These are phyloP conservation scores for Pelargonium fulgidum DNA, from an alignment of 441 rosid genomes.

Conservation along the genomic window DNA sequence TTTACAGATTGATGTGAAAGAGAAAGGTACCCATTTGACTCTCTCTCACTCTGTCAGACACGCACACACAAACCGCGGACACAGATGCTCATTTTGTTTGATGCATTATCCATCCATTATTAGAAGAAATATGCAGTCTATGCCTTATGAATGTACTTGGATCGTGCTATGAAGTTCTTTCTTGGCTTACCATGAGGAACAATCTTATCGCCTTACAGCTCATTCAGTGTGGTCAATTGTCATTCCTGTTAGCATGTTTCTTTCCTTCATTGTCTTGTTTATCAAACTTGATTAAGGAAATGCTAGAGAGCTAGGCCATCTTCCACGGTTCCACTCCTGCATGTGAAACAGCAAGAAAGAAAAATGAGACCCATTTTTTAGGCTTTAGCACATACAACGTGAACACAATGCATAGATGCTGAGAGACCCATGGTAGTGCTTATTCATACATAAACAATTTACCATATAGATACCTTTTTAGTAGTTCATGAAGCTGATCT, in stretches of 20 bases:
- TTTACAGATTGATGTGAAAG: conserved; percentile 77
- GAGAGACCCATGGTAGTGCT: too few relatives aligned
- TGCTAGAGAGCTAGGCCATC: not conserved
- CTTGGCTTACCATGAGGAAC: not conserved
- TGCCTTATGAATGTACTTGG: too few relatives aligned
- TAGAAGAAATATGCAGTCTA: too few relatives aligned
- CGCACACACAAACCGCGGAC: too few relatives aligned
- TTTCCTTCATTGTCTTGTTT: not conserved
- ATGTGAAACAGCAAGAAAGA: not conserved
- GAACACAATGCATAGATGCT: too few relatives aligned
- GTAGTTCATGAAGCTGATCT: too few relatives aligned
- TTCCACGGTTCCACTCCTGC: not conserved
- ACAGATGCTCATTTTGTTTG: not conserved
- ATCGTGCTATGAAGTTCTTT: not conserved
- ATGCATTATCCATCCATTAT: too few relatives aligned
- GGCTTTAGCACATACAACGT: not conserved
- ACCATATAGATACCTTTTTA: too few relatives aligned
- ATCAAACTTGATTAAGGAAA: not conserved
- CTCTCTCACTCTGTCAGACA: not conserved
- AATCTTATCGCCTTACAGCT: not conserved
- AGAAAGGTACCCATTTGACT: conserved; percentile 57
- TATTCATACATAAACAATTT: too few relatives aligned
- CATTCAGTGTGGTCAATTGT: not conserved
- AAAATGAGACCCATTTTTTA: not conserved
- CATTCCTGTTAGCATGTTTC: not conserved